Conservation (phyloP, 1,139 yeast genomes). For the Pichia sp. region DNA sequence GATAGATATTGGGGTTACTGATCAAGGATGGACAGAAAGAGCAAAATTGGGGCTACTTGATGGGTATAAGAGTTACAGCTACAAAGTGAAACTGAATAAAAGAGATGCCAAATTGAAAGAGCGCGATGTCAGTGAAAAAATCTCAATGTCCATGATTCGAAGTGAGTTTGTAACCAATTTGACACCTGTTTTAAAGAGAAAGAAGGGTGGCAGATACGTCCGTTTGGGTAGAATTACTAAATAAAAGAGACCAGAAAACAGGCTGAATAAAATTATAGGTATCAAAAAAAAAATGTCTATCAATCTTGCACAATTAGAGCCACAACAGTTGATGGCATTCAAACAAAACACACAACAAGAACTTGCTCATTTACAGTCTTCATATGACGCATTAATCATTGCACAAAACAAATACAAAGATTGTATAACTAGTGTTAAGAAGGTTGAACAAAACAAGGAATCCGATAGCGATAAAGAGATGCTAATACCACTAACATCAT, state of each 20-base stretch:
- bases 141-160: conserved; percentile 3
- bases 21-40: conserved; percentile 9
- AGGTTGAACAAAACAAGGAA: conserved; percentile 38
- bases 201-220: background rate
- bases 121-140: conserved; percentile 8
- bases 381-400: conserved; percentile 74
- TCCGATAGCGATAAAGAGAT: conserved; percentile 39
- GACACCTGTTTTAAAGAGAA: background rate
- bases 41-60: conserved; percentile 7
- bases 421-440: conserved; percentile 65
- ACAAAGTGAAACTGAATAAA: conserved; percentile 4
- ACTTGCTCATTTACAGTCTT: conserved; percentile 75
- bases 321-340: conserved; percentile 80
- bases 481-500: conserved; percentile 82
- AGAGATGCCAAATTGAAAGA: conserved; percentile 2
- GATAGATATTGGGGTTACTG: conserved; percentile 12
- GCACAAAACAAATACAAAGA: conserved; percentile 82
- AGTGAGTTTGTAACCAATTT: background rate
- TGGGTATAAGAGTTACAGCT: conserved; percentile 1
- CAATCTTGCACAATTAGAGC: conserved; percentile 64
- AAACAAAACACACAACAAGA: conserved; percentile 83
- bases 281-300: conserved; percentile 25
- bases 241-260: background rate
- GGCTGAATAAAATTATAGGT: background rate
- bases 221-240: background rate